These are phyloP conservation scores for Alternaria viburni DNA, from an alignment of 2,329 filamentous ascomycete species.

Conservation along the genomic window DNA sequence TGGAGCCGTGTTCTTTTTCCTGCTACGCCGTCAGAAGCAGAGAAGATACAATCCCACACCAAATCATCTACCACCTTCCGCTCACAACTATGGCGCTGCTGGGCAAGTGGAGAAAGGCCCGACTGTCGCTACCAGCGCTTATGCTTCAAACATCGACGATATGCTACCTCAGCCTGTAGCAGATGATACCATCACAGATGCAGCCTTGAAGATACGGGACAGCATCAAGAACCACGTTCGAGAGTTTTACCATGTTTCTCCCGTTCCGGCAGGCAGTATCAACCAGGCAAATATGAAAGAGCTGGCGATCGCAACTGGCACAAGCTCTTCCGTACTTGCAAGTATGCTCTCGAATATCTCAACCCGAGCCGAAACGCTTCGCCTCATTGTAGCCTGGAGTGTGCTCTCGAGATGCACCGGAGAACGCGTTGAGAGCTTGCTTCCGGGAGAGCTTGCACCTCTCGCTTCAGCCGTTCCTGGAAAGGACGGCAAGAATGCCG, in stretches of 20 bases:
- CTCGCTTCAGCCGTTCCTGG: not conserved
- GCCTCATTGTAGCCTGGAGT: conserved; percentile 22
- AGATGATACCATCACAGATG: conserved; percentile 26
- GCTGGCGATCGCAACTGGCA: conserved; percentile 13
- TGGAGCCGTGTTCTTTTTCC: not conserved
- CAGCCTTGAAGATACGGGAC: conserved; percentile 31
- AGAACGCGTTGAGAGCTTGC: conserved; percentile 13
- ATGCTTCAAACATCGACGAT: conserved; percentile 12
- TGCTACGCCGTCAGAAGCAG: not conserved
- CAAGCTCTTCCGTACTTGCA: conserved; percentile 5
- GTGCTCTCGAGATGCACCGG: conserved; percentile 24
- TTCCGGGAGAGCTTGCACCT: conserved; percentile 18
- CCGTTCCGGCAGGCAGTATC: conserved; percentile 5
- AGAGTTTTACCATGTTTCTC: conserved; percentile 23
- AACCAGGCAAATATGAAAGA: conserved; percentile 10
- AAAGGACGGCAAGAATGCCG: not conserved
- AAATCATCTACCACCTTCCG: no score
- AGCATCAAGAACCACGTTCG: conserved; percentile 35
- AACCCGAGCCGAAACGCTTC: conserved; percentile 20
- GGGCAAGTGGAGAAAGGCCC: not conserved
- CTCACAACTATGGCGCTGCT: no score
- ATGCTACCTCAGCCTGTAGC: conserved; percentile 30
- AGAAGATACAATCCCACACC: not conserved
- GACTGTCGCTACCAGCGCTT: not conserved
- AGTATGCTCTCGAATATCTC: conserved; percentile 10